Conservation (phyloP, 2,329 filamentous ascomycete species). For the Beauveria rudraprayagi region DNA sequence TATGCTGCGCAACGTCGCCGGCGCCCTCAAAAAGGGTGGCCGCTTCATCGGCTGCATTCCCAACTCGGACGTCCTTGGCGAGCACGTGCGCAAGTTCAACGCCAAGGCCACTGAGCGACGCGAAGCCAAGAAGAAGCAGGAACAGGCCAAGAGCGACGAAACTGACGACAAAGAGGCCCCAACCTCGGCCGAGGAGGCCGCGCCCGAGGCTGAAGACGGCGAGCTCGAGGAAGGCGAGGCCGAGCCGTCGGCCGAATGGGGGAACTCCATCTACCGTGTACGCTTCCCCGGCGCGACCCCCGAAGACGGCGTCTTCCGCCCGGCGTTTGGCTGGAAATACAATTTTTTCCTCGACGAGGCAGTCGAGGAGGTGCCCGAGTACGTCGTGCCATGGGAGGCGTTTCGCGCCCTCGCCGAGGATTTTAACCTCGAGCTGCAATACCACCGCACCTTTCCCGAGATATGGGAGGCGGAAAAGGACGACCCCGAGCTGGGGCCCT, state of each 20-base stretch:
- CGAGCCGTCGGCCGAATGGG: constrained; percentile 69
- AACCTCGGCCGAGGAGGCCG: constrained; percentile 17
- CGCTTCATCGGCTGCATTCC: constrained; percentile 92
- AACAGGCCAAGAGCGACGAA: constrained; percentile 14
- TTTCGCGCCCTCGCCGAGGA: constrained; percentile 94
- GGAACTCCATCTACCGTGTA: constrained; percentile 87
- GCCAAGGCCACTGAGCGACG: constrained; percentile 35
- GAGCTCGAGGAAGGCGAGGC: constrained; percentile 53
- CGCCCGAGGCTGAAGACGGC: constrained; percentile 29
- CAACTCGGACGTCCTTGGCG: constrained; percentile 86
- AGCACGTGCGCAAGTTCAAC: constrained; percentile 71
- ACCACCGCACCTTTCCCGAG: constrained; percentile 82
- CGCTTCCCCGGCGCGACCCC: constrained; percentile 79
- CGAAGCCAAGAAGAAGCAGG: constrained; percentile 31
- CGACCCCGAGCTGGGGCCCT: constrained; percentile 66
- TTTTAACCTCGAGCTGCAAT: constrained; percentile 92
- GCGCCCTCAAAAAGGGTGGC: constrained; percentile 84
- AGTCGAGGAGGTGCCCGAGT: constrained; percentile 92
- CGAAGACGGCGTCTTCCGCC: constrained; percentile 81
- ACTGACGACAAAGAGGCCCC: constrained; percentile 14
- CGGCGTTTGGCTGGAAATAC: constrained; percentile 96
- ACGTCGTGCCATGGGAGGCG: constrained; percentile 95
- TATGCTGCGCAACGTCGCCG: constrained; percentile 90
- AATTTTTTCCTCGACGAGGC: constrained; percentile 94
- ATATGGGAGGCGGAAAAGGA: constrained; percentile 91